Conservation (phyloP, 1,284 basidiomycete genomes). For the Ustilago hordei region DNA sequence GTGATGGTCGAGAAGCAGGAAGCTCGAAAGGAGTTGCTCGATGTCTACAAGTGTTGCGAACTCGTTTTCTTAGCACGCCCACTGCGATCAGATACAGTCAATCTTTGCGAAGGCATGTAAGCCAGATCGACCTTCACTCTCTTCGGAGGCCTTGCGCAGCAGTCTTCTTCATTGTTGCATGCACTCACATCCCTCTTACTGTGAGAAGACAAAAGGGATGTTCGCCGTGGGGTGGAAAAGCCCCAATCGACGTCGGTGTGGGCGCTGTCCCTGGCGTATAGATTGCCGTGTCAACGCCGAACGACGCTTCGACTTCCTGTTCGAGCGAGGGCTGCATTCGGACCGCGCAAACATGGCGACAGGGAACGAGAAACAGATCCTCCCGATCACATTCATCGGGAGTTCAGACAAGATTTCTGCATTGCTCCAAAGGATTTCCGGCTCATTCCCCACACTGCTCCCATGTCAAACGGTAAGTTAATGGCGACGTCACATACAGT, state of each 20-base stretch:
- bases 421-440: background rate
- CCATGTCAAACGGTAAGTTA: background rate
- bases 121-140: background rate
- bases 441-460: conserved; percentile 1
- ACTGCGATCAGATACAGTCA: background rate
- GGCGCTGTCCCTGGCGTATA: background rate
- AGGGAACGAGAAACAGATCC: background rate
- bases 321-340: background rate
- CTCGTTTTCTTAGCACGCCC: background rate
- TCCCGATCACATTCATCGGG: background rate
- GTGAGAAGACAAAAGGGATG: background rate
- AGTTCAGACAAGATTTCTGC: background rate
- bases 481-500: background rate
- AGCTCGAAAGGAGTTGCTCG: background rate
- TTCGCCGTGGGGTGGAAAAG: conserved; percentile 11
- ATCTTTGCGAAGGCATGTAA: background rate
- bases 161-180: background rate
- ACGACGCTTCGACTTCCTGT: background rate
- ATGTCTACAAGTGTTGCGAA: background rate
- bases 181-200: background rate
- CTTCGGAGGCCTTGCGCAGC: conserved; percentile 8
- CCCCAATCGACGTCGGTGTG: conserved; percentile 11
- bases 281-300: conserved; percentile 21
- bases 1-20: background rate
- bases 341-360: conserved; percentile 10